Conservation (phyloP, 345 rosid species). For the Balakata baccata region DNA sequence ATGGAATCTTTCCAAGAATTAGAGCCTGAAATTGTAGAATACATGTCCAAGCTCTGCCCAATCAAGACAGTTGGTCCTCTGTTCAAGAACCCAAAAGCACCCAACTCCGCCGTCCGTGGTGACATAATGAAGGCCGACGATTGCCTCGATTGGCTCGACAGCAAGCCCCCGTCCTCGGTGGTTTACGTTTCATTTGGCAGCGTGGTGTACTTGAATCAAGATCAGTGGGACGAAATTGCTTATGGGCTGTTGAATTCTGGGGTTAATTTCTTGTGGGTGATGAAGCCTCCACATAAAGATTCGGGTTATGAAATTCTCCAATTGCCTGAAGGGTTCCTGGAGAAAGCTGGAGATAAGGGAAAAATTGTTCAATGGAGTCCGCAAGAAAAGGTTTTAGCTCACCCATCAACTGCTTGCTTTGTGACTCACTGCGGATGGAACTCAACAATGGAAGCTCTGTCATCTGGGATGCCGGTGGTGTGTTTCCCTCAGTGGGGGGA, state of each 20-base stretch:
- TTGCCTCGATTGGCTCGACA: slow-evolving; percentile 76
- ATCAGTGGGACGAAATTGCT: slow-evolving; percentile 73
- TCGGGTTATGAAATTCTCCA: slow-evolving; percentile 30
- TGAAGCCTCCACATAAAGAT: slow-evolving; percentile 48
- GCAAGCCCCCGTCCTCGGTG: slow-evolving; percentile 56
- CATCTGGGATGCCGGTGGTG: slow-evolving; percentile 61
- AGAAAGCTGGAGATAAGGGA: slow-evolving; percentile 53
- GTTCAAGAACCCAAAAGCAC: slow-evolving; percentile 45
- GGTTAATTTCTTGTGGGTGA: slow-evolving; percentile 70
- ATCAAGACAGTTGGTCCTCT: slow-evolving; percentile 57
- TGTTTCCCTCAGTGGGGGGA: slow-evolving; percentile 87
- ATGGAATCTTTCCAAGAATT: slow-evolving; percentile 71
- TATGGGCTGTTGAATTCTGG: slow-evolving; percentile 54
- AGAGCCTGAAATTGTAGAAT: slow-evolving; percentile 60
- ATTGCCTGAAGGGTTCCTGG: slow-evolving; percentile 60
- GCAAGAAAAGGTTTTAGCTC: slow-evolving; percentile 68
- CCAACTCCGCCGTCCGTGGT: slow-evolving; percentile 35
- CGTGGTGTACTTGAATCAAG: slow-evolving; percentile 57
- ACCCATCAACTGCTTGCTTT: slow-evolving; percentile 62
- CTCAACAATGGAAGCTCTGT: slow-evolving; percentile 71
- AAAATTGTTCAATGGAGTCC: slow-evolving; percentile 74
- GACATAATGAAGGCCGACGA: slow-evolving; percentile 53
- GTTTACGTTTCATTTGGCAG: slow-evolving; percentile 83
- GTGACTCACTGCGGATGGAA: slow-evolving; percentile 94
- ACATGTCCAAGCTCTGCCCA: slow-evolving; percentile 53